Evolutionary conservation across 2,329 filamentous ascomycete species (phyloP).

Genomic region (Botrytis porri): DNA sequence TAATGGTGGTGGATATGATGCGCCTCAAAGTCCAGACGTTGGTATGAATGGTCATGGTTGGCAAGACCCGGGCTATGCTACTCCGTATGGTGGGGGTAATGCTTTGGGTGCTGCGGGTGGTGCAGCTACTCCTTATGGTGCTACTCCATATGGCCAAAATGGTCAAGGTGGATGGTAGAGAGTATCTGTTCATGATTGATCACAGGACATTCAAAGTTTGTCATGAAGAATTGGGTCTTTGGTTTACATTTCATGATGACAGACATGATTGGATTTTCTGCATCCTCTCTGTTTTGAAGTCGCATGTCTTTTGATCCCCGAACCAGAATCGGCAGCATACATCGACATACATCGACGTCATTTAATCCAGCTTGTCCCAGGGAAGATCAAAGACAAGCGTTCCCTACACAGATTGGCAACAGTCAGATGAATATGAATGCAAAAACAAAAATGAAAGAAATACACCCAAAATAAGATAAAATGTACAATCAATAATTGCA

Average conservation of each 20-base stretch:
- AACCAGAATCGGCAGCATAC: neutral
- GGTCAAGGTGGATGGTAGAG: constrained; percentile 30
- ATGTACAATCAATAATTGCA: constrained; percentile 14
- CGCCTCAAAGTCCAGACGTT: constrained; percentile 61
- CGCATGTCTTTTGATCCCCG: neutral
- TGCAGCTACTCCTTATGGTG: constrained; percentile 55
- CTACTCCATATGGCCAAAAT: constrained; percentile 57
- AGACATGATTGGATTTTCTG: neutral
- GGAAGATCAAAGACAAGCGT: neutral
- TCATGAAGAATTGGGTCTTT: neutral
- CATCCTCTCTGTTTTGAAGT: neutral
- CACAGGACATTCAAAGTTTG: neutral
- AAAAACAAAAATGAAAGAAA: neutral
- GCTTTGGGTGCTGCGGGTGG: constrained; percentile 62
- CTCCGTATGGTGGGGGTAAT: constrained; percentile 63
- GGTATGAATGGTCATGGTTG: constrained; percentile 56
- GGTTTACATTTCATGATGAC: neutral
- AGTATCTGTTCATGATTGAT: neutral
- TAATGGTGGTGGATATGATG: constrained; percentile 48
- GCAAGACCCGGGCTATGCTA: constrained; percentile 63
- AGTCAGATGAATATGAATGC: neutral
- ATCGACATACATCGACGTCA: neutral
- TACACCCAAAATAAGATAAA: neutral
- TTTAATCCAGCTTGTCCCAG: neutral
- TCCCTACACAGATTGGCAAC: too few relatives aligned